Conservation (phyloP, 352 stramenopile species). For the Phytophthora meadii region DNA sequence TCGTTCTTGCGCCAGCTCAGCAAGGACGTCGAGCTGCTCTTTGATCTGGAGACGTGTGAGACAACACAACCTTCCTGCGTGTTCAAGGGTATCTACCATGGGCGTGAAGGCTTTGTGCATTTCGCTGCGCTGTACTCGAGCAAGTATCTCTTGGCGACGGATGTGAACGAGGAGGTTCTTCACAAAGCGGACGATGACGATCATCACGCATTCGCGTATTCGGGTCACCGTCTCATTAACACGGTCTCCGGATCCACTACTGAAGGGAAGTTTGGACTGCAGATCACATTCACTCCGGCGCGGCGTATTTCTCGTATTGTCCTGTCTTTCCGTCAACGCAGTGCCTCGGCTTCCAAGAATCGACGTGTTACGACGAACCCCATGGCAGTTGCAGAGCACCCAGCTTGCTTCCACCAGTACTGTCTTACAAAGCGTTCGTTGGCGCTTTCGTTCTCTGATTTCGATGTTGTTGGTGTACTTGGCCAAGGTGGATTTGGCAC, state of each 20-base stretch:
- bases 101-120: conserved; percentile 85
- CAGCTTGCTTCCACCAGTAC: conserved; percentile 84
- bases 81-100: conserved; percentile 90
- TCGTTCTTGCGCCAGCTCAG: conserved; percentile 81
- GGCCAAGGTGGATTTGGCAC: conserved; percentile 83
- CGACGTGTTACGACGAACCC: conserved; percentile 75
- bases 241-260: conserved; percentile 82
- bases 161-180: conserved; percentile 53
- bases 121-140: conserved; percentile 82
- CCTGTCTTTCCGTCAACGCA: conserved; percentile 82
- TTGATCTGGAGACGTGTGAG: conserved; percentile 84
- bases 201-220: conserved; percentile 71
- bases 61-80: conserved; percentile 78
- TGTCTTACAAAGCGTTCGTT: conserved; percentile 85
- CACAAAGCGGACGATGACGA: conserved; percentile 79
- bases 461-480: conserved; percentile 86
- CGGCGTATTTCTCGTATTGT: conserved; percentile 85
- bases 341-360: conserved; percentile 41
- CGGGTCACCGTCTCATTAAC: conserved; percentile 69
- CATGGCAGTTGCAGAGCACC: conserved; percentile 79
- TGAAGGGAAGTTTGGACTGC: conserved; percentile 73
- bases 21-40: conserved; percentile 87
- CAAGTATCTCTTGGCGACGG: conserved; percentile 76
- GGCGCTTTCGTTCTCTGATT: conserved; percentile 85
- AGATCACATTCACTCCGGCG: conserved; percentile 85